Conservation (phyloP, 2,329 filamentous ascomycete species). For the Aspergillus sp. region DNA sequence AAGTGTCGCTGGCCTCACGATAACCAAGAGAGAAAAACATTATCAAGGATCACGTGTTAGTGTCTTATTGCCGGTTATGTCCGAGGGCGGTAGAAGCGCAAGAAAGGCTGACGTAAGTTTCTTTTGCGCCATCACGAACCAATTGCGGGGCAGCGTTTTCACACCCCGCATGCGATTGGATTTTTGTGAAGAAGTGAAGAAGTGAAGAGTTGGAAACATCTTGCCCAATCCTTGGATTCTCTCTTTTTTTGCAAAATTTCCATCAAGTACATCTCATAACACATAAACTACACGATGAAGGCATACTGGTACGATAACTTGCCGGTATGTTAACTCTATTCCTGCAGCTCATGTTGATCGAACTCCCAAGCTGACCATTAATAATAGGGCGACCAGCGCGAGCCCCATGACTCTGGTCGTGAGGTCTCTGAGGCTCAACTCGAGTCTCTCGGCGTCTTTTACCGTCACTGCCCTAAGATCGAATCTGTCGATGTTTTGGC, state of each 20-base stretch:
- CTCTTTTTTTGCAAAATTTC: slow-evolving; percentile 1
- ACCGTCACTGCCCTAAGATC: slow-evolving; percentile 63
- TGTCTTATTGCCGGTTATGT: slow-evolving; percentile 8
- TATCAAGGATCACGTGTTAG: slow-evolving; percentile 9
- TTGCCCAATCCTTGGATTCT: neutral
- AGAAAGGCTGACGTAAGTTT: slow-evolving; percentile 11
- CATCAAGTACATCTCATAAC: neutral
- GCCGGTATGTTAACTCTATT: slow-evolving; percentile 41
- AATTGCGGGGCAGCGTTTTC: slow-evolving; percentile 27
- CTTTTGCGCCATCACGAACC: slow-evolving; percentile 20
- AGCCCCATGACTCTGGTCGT: slow-evolving; percentile 79
- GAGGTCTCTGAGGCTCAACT: slow-evolving; percentile 63
- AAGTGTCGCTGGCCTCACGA: neutral
- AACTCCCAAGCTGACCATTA: slow-evolving; percentile 4
- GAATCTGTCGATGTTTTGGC: slow-evolving; percentile 71
- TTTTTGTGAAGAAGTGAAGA: neutral
- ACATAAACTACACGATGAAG: slow-evolving; percentile 49
- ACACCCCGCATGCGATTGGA: slow-evolving; percentile 10
- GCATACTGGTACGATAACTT: slow-evolving; percentile 69
- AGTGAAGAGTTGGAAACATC: too few relatives aligned
- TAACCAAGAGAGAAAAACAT: slow-evolving; percentile 5
- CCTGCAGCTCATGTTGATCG: neutral
- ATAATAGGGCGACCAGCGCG: slow-evolving; percentile 84
- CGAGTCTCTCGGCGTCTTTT: slow-evolving; percentile 70
- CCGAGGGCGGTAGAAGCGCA: slow-evolving; percentile 15